Percentiles rank a stretch among this genome's conserved stretches.
Conservation (phyloP, 1,139 yeast species). For the Yarrowia galli region DNA sequence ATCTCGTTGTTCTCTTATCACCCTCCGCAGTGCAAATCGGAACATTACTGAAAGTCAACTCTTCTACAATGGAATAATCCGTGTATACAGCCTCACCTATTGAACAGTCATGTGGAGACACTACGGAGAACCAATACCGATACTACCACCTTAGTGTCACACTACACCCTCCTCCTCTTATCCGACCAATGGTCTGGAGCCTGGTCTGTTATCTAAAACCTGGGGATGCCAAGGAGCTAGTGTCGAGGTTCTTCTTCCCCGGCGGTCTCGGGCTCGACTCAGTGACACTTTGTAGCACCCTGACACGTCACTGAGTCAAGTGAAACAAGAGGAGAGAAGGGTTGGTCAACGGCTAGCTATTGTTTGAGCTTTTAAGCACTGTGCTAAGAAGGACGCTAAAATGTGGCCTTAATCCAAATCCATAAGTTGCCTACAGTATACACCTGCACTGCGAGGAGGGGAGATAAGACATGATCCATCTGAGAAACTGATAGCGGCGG, state of each 20-base stretch:
- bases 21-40: no score
- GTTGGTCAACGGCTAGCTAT: slow-evolving; percentile 8
- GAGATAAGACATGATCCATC: slow-evolving; percentile 4
- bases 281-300: neutral
- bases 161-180: neutral
- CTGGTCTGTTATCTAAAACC: neutral
- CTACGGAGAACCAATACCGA: no score
- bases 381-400: neutral
- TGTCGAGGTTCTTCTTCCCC: neutral
- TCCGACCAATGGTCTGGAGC: neutral
- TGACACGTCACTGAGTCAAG: slow-evolving; percentile 21
- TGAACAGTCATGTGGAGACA: neutral
- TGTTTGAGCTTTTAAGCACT: neutral
- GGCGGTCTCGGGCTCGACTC: neutral
- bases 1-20: no score
- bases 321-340: neutral
- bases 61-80: neutral
- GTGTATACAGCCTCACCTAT: neutral
- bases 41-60: neutral
- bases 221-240: slow-evolving; percentile 7
- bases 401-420: neutral
- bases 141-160: no score
- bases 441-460: slow-evolving; percentile 5
- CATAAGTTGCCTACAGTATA: no score
- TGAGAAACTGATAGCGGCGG: slow-evolving; percentile 5